phyloP scores from a whole-genome alignment of 1,139 yeast genomes.

The Sugiyamaella pinicola region DNA sequence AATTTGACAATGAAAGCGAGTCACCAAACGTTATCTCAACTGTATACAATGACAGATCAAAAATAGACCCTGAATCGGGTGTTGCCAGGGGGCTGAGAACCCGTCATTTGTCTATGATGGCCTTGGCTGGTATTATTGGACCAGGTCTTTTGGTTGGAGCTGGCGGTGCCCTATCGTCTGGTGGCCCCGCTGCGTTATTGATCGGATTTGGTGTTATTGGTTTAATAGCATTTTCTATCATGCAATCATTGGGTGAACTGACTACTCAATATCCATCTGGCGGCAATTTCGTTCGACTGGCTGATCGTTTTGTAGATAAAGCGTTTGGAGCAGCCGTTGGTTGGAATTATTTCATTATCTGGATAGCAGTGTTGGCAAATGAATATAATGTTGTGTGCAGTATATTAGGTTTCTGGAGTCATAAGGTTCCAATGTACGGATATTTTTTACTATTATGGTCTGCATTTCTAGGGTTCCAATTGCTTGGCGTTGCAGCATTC shows the following conservation, averaged over 20 bases:
- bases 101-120: constrained; percentile 59
- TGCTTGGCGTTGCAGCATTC: constrained; percentile 58
- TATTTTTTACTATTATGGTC: constrained; percentile 59
- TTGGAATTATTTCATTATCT: constrained; percentile 62
- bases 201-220: constrained; percentile 63
- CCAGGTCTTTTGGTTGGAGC: constrained; percentile 70
- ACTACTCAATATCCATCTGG: constrained; percentile 61
- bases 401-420: constrained; percentile 60
- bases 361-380: constrained; percentile 62
- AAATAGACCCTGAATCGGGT: constrained; percentile 43
- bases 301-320: constrained; percentile 58
- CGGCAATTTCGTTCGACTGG: constrained; percentile 64
- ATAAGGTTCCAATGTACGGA: constrained; percentile 61
- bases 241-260: constrained; percentile 68
- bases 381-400: constrained; percentile 60
- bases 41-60: constrained; percentile 9
- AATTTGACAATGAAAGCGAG: neutral
- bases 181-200: constrained; percentile 67
- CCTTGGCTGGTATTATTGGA: constrained; percentile 68
- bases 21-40: neutral
- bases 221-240: constrained; percentile 57
- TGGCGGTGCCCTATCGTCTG: constrained; percentile 58
- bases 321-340: constrained; percentile 65
- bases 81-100: constrained; percentile 54
- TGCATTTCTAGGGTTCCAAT: constrained; percentile 55